Evolutionary conservation across 257 asterid genomes (phyloP), one percentile per base, ranked within the genome.

Genomic region (Echites panduratus): DNA sequence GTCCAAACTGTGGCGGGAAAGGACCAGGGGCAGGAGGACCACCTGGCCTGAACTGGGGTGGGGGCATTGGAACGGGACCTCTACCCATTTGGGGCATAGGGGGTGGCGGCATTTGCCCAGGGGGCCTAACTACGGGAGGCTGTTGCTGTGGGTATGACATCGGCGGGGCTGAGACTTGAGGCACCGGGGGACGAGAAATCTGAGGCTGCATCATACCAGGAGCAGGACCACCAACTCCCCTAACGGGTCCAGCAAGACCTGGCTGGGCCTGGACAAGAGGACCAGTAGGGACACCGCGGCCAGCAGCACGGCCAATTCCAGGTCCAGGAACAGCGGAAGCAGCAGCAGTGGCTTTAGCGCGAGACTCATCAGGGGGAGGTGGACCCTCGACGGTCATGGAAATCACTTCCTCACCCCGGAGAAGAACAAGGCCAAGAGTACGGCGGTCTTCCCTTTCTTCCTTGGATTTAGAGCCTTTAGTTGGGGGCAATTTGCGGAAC

Each of bases 141-240:
- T 82, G 92, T 76, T 83, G 86, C 74, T 66, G 90, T 11, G 95
- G 96, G 63, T 87, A 89, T 7, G 85, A 75, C 58, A 89, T 78
- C 0, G 98, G 95, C 1, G 90, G 93, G 7, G 82, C 96, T 1
- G 92, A 78, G 3, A 88, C 84, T 83, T 89, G 90, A 3, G 95
- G 84, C 45, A 80, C n/a, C 4, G 87, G 90, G 7, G 97, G 95
- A 22, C 96, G 83, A 0, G 98, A 86, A 65, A 90, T 84, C 85
- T 90, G 97, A 13, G 98, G 98, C 84, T 93, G 98, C 98, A 93
- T 93, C 98, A 93, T 93, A 5, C 95, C 95, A 1, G 97, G 96
- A 1, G 93, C 88, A 0, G 98, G 98, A 22, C 98, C 98, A 48
- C 98, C 98, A 35, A 93, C 89, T 0, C 98, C 97, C n/a, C 98